Evolutionary conservation across 768 basidiomycete species (phyloP), one percentile per base, ranked within the genome.

Genomic region (Kwoniella bestiolae): DNA sequence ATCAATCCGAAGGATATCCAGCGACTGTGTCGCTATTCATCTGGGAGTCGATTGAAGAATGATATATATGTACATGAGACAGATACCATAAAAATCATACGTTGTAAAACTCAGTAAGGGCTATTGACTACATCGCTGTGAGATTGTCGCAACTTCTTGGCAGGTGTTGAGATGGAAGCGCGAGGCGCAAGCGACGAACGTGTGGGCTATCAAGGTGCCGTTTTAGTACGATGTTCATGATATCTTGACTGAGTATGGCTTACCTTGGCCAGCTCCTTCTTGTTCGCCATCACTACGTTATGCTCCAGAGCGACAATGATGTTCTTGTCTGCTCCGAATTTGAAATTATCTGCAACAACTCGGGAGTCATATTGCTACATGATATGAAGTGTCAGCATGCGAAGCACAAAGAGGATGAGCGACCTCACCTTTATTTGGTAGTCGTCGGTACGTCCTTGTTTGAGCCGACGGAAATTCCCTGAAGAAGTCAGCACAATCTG

Each of bases 291-390:
- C 62, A 97, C 83, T 32, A 99, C 94, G 74, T 99, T 90, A 82
- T 97, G 92, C 79, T 91, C 88, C 67, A 98, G 83, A 5, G 96
- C 95, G 61, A 98, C 95, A 74, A 99, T 92, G 78, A 99, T 97
- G 79, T 97, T 90, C 76, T 92, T 91, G 82, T 98, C 94, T 74
- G 95, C 92, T 14, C 94, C 95, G 77, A 94, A 98, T 82, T 90
- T 91, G 87, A 99, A 99, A 82, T 90, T 92, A 81, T 99, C 96
- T 69, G 96, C 94, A 0, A 98, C 94, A 63, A 98, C 94, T 50
- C 86, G 85, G 73, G 95, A 93, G 74, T 93, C 90, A 79, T 96
- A 97, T 79, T 85, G 85, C 76, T 70, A 38, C 16, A 44, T 21
- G n/a, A 38, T 45, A 5, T 60, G 41, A 47, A 35, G 44, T 7